These are phyloP conservation scores for Cryptosporidium viatorum DNA, from an alignment of 169 alveolate species.

Conservation along the genomic window DNA sequence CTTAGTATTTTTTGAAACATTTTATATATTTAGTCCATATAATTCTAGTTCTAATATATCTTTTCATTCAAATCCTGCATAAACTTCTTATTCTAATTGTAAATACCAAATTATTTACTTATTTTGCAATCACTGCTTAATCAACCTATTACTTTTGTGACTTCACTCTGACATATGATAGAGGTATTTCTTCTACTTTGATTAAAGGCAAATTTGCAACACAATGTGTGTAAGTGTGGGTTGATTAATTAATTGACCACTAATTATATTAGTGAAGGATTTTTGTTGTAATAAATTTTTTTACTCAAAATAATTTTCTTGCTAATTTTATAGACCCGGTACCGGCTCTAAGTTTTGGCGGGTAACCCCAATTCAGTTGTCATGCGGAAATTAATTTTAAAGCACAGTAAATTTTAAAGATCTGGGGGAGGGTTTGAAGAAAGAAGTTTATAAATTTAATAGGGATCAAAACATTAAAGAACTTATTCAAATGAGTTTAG, in stretches of 20 bases:
- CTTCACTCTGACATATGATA: background rate
- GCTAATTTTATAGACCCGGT: background rate
- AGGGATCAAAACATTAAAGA: no score
- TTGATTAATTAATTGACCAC: background rate
- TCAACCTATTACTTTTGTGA: background rate
- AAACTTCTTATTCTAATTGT: background rate
- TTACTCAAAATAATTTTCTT: no score
- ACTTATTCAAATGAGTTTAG: no score
- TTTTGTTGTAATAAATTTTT: background rate
- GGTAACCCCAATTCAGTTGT: no score
- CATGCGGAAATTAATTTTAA: no score
- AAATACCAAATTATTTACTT: no score
- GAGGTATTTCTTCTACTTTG: background rate
- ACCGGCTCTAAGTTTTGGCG: no score
- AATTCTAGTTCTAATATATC: no score
- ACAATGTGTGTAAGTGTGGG: background rate
- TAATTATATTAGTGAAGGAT: background rate
- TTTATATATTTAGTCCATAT: background rate
- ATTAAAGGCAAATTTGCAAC: background rate
- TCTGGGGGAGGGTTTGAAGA: no score
- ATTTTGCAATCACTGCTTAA: no score
- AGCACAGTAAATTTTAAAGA: no score
- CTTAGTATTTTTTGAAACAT: background rate
- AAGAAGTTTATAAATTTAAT: no score
- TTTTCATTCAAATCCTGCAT: background rate